These are phyloP conservation scores for Ogataea degrootiae DNA, from an alignment of 805 yeast species.

Conservation along the genomic window DNA sequence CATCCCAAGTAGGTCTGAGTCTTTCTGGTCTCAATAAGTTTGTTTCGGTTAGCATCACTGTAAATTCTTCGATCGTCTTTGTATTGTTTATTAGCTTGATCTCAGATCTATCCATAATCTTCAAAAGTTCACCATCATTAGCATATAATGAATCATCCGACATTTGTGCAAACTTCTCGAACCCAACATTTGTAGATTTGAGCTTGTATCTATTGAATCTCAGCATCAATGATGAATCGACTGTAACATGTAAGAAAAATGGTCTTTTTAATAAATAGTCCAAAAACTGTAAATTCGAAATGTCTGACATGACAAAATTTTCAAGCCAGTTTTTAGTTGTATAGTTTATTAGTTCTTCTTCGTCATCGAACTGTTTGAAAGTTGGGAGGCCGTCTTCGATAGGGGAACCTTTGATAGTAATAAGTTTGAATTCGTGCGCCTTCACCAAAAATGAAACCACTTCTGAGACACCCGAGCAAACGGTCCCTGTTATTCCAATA, in stretches of 20 bases:
- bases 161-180: slow-evolving; percentile 14
- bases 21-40: slow-evolving; percentile 49
- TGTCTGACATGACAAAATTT: slow-evolving; percentile 54
- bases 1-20: slow-evolving; percentile 91
- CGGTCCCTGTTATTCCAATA: slow-evolving; percentile 69
- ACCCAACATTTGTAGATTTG: slow-evolving; percentile 4
- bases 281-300: slow-evolving; percentile 39
- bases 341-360: slow-evolving; percentile 46
- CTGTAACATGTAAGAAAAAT: slow-evolving; percentile 72
- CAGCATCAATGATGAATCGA: slow-evolving; percentile 64
- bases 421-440: slow-evolving; percentile 43
- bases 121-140: slow-evolving; percentile 28
- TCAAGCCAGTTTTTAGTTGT: slow-evolving; percentile 66
- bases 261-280: slow-evolving; percentile 61
- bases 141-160: slow-evolving; percentile 9
- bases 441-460: slow-evolving; percentile 52
- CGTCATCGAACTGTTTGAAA: slow-evolving; percentile 30
- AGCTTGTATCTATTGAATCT: slow-evolving; percentile 36
- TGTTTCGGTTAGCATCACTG: slow-evolving; percentile 34
- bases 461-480: slow-evolving; percentile 62
- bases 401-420: slow-evolving; percentile 21
- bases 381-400: slow-evolving; percentile 19
- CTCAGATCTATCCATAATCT: slow-evolving; percentile 44
- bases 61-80: slow-evolving; percentile 32
- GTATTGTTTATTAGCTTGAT: slow-evolving; percentile 54